Conservation (phyloP, 805 yeast species). For the Monosporozyma unispora region DNA sequence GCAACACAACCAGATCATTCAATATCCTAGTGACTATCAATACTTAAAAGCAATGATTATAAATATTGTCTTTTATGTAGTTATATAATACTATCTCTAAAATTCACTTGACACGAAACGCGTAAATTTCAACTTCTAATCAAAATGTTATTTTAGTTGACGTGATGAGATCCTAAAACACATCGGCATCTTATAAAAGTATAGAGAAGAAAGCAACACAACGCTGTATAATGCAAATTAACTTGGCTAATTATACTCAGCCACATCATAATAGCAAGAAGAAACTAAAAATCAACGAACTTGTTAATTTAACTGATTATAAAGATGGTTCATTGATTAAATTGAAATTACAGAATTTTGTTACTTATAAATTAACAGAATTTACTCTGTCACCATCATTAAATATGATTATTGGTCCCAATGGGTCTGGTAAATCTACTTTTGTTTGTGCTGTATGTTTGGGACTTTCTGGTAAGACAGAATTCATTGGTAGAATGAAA, state of each 20-base stretch:
- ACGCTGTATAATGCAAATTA: background rate
- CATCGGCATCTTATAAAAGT: no score
- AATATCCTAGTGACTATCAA: no score
- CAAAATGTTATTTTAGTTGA: no score
- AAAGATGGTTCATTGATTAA: slow-evolving; percentile 39
- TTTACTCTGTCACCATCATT: slow-evolving; percentile 72
- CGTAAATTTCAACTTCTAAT: no score
- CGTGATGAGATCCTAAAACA: no score
- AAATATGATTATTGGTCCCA: slow-evolving; percentile 92
- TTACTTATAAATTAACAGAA: slow-evolving; percentile 60
- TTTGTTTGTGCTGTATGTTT: slow-evolving; percentile 87
- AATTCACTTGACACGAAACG: no score
- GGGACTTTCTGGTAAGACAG: slow-evolving; percentile 76
- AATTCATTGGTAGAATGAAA: slow-evolving; percentile 59
- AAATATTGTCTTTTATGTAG: no score
- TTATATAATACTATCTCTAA: no score
- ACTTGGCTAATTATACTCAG: background rate
- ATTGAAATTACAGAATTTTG: slow-evolving; percentile 53
- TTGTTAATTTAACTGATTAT: background rate
- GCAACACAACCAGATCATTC: no score
- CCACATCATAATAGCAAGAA: background rate
- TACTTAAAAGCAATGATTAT: no score
- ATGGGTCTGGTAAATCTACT: slow-evolving; percentile 93
- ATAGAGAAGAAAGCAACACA: no score
- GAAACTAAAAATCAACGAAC: background rate